Percentiles rank a stretch among this genome's conserved stretches.
These are phyloP conservation scores for Nicotiana knightiana DNA, from an alignment of 257 asterid species.

Conservation along the genomic window DNA sequence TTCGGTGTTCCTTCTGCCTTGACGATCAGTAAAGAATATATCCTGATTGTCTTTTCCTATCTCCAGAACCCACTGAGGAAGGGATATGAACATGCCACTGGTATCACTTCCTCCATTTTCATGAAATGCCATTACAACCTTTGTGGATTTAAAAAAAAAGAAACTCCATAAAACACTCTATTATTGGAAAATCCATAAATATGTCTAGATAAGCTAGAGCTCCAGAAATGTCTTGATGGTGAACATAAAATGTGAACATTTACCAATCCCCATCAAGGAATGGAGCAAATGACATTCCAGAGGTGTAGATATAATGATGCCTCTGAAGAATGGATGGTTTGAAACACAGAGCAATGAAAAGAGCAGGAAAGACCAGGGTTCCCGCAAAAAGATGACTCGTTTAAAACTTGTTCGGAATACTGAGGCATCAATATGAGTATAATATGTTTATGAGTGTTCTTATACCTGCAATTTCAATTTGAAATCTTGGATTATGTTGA, in stretches of 20 bases:
- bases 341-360: neutral
- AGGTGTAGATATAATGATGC: neutral
- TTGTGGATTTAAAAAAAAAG: conserved; percentile 10
- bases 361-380: neutral
- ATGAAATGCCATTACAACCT: conserved; percentile 76
- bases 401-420: neutral
- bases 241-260: neutral
- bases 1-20: conserved; percentile 72
- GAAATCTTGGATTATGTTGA: conserved; percentile 50
- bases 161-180: neutral
- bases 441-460: neutral
- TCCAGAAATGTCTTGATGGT: neutral
- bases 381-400: neutral
- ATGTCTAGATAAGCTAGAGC: neutral
- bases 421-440: neutral
- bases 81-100: conserved; percentile 50
- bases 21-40: conserved; percentile 71
- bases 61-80: conserved; percentile 79
- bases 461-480: conserved; percentile 65
- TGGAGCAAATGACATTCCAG: neutral
- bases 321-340: neutral
- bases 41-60: conserved; percentile 70
- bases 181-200: neutral
- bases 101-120: conserved; percentile 63
- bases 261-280: neutral